These are phyloP conservation scores for Chaetomium tenue DNA, from an alignment of 495 filamentous ascomycete species.

Conservation along the genomic window DNA sequence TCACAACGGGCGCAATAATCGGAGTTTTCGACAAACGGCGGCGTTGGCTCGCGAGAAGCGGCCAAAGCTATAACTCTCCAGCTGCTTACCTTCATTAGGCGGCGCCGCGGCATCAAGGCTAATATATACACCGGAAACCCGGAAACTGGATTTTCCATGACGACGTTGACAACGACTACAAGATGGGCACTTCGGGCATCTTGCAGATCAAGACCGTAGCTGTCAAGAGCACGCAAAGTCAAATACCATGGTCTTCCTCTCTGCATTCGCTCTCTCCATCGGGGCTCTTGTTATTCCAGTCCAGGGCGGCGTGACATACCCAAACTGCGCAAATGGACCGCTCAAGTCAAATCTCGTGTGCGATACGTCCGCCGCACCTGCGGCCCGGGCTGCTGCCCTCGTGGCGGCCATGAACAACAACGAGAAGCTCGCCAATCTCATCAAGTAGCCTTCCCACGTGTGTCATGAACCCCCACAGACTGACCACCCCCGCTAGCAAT, in stretches of 20 bases:
- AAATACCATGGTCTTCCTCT: conserved; percentile 3
- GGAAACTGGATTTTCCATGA: background rate
- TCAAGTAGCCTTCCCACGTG: conserved; percentile 25
- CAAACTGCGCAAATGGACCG: conserved; percentile 38
- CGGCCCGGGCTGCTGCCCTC: conserved; percentile 39
- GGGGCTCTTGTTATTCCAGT: conserved; percentile 10
- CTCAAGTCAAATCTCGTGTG: conserved; percentile 40
- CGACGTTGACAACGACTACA: background rate
- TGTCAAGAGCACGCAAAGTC: too few relatives aligned
- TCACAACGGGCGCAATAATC: background rate
- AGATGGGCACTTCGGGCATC: background rate
- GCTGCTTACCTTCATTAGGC: background rate
- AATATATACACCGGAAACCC: background rate
- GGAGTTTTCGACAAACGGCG: background rate
- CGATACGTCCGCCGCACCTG: background rate
- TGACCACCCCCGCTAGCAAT: conserved; percentile 20
- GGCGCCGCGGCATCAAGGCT: too few relatives aligned
- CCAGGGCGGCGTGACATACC: conserved; percentile 24
- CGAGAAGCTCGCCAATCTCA: conserved; percentile 45
- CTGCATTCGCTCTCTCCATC: background rate
- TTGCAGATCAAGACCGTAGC: too few relatives aligned
- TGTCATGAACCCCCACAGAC: background rate
- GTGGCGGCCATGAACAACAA: conserved; percentile 43
- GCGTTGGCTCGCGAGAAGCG: background rate
- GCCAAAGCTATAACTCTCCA: background rate